A percentile compares a stretch with the other conserved stretches of the same genome.
Conservation (phyloP, 148 eudicot species). For the Selenicereus undatus region DNA sequence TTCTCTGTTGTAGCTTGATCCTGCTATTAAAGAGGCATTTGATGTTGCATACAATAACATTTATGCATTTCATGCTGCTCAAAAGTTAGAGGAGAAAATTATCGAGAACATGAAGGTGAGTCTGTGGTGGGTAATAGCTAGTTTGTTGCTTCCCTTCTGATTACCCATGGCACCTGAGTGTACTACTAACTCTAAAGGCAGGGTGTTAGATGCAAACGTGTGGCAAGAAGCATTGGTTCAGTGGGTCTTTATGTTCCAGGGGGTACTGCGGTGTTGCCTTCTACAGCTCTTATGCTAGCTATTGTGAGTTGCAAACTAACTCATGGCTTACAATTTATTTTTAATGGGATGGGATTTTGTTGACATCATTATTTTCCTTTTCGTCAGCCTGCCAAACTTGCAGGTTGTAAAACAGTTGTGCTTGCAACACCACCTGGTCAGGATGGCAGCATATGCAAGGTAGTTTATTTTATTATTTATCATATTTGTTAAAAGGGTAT, state of each 20-base stretch:
- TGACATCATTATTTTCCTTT: slow-evolving; percentile 13
- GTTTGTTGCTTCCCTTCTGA: background rate
- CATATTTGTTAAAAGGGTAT: background rate
- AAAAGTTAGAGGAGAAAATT: slow-evolving; percentile 64
- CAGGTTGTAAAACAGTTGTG: slow-evolving; percentile 92
- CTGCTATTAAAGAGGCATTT: slow-evolving; percentile 82
- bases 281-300: slow-evolving; percentile 96
- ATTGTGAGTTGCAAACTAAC: slow-evolving; percentile 54
- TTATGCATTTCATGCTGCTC: slow-evolving; percentile 93
- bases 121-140: background rate
- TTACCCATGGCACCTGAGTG: slow-evolving; percentile 19
- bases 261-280: slow-evolving; percentile 97
- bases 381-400: slow-evolving; percentile 91
- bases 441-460: slow-evolving; percentile 95
- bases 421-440: slow-evolving; percentile 94
- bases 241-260: slow-evolving; percentile 99
- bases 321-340: background rate
- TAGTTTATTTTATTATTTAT: slow-evolving; percentile 17
- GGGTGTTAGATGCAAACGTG: slow-evolving; percentile 98
- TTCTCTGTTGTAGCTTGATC: slow-evolving; percentile 66
- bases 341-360: slow-evolving; percentile 3
- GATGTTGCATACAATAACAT: slow-evolving; percentile 95
- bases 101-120: slow-evolving; percentile 92
- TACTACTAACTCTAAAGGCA: slow-evolving; percentile 29
- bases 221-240: slow-evolving; percentile 79